Evolutionary conservation across 768 basidiomycete species (phyloP).

Genomic region (Agaricus sinodeliciosus): DNA sequence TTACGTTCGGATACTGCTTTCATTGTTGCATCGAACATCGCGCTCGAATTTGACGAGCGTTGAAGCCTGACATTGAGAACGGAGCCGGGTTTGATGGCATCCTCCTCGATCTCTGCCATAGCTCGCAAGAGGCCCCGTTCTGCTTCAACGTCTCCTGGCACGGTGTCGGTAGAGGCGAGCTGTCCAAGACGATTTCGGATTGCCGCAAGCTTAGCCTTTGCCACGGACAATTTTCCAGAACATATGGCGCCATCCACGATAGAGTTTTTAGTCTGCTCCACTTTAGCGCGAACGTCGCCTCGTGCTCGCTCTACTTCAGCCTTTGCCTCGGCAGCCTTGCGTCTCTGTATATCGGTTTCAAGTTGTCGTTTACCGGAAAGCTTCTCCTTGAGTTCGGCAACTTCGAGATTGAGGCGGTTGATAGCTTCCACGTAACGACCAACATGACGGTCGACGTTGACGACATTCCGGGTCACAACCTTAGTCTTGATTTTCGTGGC

Average conservation of each 20-base stretch:
- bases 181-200: constrained; percentile 59
- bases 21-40: constrained; percentile 83
- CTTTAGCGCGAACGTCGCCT: constrained; percentile 63
- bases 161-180: constrained; percentile 34
- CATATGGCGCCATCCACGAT: constrained; percentile 75
- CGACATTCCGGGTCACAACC: constrained; percentile 90
- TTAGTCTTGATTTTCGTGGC: constrained; percentile 99
- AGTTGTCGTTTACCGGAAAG: constrained; percentile 62
- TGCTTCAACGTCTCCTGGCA: constrained; percentile 47
- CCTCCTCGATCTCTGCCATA: constrained; percentile 67
- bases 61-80: constrained; percentile 50
- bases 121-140: constrained; percentile 65
- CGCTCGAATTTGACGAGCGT: constrained; percentile 65
- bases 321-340: constrained; percentile 65
- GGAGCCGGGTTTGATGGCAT: constrained; percentile 52
- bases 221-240: constrained; percentile 61
- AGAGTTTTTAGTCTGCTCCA: constrained; percentile 62
- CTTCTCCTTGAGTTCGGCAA: constrained; percentile 81
- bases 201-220: constrained; percentile 58
- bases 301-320: constrained; percentile 71
- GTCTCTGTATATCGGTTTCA: constrained; percentile 57
- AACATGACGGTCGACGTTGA: constrained; percentile 92
- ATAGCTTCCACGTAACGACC: constrained; percentile 95
- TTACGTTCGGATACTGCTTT: constrained; percentile 77
- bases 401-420: constrained; percentile 77